These are phyloP conservation scores for Peronospora farinosa DNA, from an alignment of 352 stramenopile species.

Conservation along the genomic window DNA sequence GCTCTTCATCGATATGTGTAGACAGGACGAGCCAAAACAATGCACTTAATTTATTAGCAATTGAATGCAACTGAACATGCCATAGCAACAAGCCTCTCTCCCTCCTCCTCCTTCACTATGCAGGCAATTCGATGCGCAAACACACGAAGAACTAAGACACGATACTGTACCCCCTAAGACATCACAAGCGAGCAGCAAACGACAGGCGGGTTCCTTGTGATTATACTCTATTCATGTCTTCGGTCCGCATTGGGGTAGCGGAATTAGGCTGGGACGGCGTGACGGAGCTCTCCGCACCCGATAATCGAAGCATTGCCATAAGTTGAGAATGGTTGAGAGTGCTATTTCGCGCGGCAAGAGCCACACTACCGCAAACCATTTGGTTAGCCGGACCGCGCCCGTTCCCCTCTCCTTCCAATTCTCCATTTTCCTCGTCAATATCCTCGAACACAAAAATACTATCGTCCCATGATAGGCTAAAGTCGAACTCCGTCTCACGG, in stretches of 20 bases:
- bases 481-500: constrained; percentile 73
- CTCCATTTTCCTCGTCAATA: constrained; percentile 38
- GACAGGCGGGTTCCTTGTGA: constrained; percentile 14
- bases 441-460: constrained; percentile 71
- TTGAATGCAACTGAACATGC: constrained; percentile 21
- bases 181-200: constrained; percentile 18
- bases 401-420: constrained; percentile 33
- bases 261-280: constrained; percentile 21
- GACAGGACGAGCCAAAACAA: constrained; percentile 4
- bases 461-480: constrained; percentile 66
- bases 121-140: constrained; percentile 9
- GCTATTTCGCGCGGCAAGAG: constrained; percentile 42
- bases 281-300: constrained; percentile 23
- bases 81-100: constrained; percentile 5
- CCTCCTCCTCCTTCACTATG: constrained; percentile 4
- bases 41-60: constrained; percentile 34
- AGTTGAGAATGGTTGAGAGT: constrained; percentile 59
- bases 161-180: constrained; percentile 5
- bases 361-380: constrained; percentile 43
- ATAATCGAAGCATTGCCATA: constrained; percentile 48
- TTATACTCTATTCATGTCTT: constrained; percentile 73
- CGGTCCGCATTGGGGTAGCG: constrained; percentile 30
- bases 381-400: constrained; percentile 22
- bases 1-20: background rate
- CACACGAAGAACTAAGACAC: constrained; percentile 17